Conservation (phyloP, 164 flowering plant genomes). For the Protea cynaroides region DNA sequence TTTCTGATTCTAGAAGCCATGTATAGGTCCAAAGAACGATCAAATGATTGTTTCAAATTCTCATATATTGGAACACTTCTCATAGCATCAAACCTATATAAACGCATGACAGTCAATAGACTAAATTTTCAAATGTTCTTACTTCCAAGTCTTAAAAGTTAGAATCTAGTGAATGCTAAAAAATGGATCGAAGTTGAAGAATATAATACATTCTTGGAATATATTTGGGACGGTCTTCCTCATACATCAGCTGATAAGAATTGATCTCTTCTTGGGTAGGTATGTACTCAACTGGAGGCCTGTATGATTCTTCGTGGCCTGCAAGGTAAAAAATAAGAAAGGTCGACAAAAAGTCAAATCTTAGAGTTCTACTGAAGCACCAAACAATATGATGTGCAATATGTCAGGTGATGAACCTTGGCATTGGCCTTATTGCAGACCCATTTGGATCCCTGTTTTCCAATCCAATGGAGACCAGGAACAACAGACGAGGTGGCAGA, state of each 20-base stretch:
- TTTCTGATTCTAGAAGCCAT: conserved; percentile 84
- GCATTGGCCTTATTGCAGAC: too few species aligned
- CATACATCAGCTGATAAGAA: conserved; percentile 77
- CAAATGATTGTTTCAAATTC: conserved; percentile 67
- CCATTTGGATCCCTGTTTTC: too few species aligned
- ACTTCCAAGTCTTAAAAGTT: not conserved
- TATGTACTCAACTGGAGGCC: conserved; percentile 86
- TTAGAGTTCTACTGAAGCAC: not conserved
- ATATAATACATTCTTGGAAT: conserved; percentile 66
- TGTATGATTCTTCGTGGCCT: conserved; percentile 95
- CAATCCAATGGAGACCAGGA: too few species aligned
- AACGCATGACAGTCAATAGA: conserved; percentile 4
- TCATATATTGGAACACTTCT: conserved; percentile 86
- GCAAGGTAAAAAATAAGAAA: conserved; percentile 10
- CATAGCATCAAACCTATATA: conserved; percentile 55
- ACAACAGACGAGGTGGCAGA: too few species aligned
- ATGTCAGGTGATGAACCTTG: too few species aligned
- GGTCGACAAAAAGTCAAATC: not conserved
- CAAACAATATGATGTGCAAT: not conserved
- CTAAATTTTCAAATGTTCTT: not conserved
- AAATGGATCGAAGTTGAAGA: not conserved
- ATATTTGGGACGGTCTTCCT: conserved; percentile 93
- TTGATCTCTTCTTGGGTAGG: conserved; percentile 92
- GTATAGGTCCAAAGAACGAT: conserved; percentile 89
- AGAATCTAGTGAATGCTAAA: not conserved